Conservation (phyloP, 2,329 filamentous ascomycete species). For the Trichothecium roseum region DNA sequence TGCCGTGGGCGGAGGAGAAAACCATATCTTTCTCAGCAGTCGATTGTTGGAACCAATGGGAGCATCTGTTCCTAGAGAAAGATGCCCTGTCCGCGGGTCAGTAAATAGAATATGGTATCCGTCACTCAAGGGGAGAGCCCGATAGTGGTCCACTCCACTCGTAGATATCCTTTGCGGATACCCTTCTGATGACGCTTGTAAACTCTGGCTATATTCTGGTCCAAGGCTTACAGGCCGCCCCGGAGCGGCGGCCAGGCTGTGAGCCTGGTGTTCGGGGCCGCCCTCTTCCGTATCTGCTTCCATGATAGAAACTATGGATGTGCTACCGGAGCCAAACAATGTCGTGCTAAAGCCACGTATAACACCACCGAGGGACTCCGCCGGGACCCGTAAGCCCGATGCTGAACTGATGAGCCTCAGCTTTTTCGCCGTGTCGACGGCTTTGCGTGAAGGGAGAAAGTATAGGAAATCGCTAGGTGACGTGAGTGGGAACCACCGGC, state of each 20-base stretch:
- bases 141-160: constrained; percentile 47
- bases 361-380: constrained; percentile 10
- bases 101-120: constrained; percentile 55
- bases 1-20: constrained; percentile 23
- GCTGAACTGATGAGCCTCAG: constrained; percentile 53
- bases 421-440: constrained; percentile 39
- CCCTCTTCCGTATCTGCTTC: not conserved
- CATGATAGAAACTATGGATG: constrained; percentile 8
- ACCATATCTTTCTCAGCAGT: constrained; percentile 48
- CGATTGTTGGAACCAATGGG: constrained; percentile 38
- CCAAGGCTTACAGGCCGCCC: too few species aligned
- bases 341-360: constrained; percentile 13
- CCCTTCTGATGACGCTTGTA: too few species aligned
- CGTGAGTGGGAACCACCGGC: constrained; percentile 44
- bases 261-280: not conserved
- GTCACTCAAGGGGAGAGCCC: constrained; percentile 54
- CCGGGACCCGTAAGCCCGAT: constrained; percentile 20
- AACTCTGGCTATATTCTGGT: too few species aligned
- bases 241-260: too few species aligned
- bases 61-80: constrained; percentile 53
- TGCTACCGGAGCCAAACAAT: constrained; percentile 10
- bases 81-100: constrained; percentile 42
- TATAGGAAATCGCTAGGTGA: constrained; percentile 45
- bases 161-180: too few species aligned
- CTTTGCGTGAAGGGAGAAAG: constrained; percentile 46